Percentiles rank a stretch among this genome's conserved stretches.
phyloP scores from a whole-genome alignment of 495 filamentous ascomycete species.

The Margaritispora aquatica region DNA sequence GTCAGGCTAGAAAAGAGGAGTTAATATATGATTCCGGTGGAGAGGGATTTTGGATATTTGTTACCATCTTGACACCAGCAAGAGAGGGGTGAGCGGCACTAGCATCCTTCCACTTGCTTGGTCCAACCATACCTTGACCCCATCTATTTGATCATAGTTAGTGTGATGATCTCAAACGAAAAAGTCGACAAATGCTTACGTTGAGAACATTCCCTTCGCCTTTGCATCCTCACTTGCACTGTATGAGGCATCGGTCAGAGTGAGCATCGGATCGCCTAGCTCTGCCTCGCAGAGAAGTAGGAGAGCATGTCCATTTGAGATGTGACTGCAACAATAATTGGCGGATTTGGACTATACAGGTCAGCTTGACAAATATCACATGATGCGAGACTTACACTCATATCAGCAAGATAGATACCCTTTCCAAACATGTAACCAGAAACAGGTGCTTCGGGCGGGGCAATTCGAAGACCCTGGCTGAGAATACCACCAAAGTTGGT shows the following conservation, averaged over 20 bases:
- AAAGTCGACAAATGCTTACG: constrained; percentile 21
- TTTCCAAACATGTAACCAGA: constrained; percentile 79
- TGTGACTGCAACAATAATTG: constrained; percentile 57
- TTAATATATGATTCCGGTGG: no score
- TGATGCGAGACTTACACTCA: constrained; percentile 32
- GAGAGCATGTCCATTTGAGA: constrained; percentile 43
- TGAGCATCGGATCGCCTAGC: constrained; percentile 64
- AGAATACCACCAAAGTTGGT: constrained; percentile 84
- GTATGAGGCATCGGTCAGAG: constrained; percentile 45
- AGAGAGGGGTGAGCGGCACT: constrained; percentile 52
- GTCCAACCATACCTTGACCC: constrained; percentile 56
- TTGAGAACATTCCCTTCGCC: constrained; percentile 52
- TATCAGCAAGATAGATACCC: constrained; percentile 87
- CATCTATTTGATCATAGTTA: constrained; percentile 15
- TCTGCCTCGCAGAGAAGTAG: constrained; percentile 75
- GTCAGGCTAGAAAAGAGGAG: constrained; percentile 36
- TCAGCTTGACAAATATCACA: neutral
- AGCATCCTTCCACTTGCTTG: constrained; percentile 71
- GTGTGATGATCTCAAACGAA: neutral
- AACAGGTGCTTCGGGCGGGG: constrained; percentile 74
- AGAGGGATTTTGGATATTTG: no score
- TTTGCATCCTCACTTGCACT: constrained; percentile 58
- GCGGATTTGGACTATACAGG: constrained; percentile 55
- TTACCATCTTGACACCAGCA: constrained; percentile 58
- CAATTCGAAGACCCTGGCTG: constrained; percentile 78